These are phyloP conservation scores for Candida chauliodis DNA, from an alignment of 805 yeast genomes.

Conservation along the genomic window DNA sequence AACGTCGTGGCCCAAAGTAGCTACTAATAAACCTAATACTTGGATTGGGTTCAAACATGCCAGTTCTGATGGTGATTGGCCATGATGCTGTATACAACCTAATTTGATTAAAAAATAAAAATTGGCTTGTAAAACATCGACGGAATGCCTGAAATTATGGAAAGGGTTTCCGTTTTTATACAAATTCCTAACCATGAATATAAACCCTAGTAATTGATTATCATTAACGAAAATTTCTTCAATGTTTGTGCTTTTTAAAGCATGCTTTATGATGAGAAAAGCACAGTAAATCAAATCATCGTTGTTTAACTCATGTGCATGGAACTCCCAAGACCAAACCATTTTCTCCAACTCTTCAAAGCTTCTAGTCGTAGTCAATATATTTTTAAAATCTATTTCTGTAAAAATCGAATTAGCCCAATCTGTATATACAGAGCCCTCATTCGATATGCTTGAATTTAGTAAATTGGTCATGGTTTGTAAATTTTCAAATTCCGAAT, in stretches of 20 bases:
- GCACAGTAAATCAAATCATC: slow-evolving; percentile 68
- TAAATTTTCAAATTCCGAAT: slow-evolving; percentile 17
- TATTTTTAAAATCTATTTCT: slow-evolving; percentile 27
- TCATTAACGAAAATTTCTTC: slow-evolving; percentile 15
- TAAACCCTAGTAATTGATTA: slow-evolving; percentile 53
- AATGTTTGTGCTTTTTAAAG: slow-evolving; percentile 20
- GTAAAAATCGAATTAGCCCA: slow-evolving; percentile 15
- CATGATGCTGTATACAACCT: slow-evolving; percentile 31
- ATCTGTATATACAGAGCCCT: neutral
- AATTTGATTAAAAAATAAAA: slow-evolving; percentile 56
- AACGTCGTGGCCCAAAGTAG: slow-evolving; percentile 92
- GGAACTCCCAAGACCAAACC: slow-evolving; percentile 64
- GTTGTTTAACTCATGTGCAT: slow-evolving; percentile 59
- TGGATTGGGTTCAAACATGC: slow-evolving; percentile 24
- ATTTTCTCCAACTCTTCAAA: neutral
- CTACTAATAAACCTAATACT: slow-evolving; percentile 59
- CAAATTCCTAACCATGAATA: slow-evolving; percentile 68
- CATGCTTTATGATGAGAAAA: slow-evolving; percentile 48
- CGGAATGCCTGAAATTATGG: slow-evolving; percentile 94
- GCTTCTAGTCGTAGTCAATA: slow-evolving; percentile 17
- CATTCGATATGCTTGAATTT: slow-evolving; percentile 10
- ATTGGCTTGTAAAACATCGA: slow-evolving; percentile 91
- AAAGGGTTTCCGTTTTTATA: slow-evolving; percentile 85
- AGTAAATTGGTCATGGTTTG: slow-evolving; percentile 36
- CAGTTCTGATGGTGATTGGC: neutral